A percentile compares a stretch with the other conserved stretches of the same genome.
Evolutionary conservation across 202 grass and related monocot species (phyloP).

Genomic region (Dendrocalamus latiflorus): DNA sequence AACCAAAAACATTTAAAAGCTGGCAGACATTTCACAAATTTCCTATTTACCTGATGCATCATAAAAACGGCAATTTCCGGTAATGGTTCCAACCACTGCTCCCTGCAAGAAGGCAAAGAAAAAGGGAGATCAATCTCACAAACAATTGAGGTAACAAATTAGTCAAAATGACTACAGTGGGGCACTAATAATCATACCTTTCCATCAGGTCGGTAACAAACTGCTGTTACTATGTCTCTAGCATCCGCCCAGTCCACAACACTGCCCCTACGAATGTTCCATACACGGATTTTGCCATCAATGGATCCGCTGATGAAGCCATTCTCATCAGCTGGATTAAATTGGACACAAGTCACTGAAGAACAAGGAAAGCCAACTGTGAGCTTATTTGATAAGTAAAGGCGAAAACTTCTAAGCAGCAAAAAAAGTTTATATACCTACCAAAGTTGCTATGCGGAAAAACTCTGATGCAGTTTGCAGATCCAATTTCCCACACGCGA

Average conservation of each 20-base stretch:
- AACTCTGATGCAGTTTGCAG: conserved; percentile 39
- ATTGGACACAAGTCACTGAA: conserved; percentile 87
- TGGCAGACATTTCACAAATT: not conserved
- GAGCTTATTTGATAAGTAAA: conserved; percentile 19
- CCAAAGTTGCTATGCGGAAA: conserved; percentile 73
- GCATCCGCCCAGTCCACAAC: conserved; percentile 80
- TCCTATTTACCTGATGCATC: conserved; percentile 60
- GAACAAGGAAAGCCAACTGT: conserved; percentile 13
- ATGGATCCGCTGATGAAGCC: conserved; percentile 85
- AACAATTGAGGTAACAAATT: conserved; percentile 13
- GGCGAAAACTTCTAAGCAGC: not conserved
- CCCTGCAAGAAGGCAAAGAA: conserved; percentile 39
- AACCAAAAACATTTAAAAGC: not conserved
- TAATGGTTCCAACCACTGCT: conserved; percentile 78
- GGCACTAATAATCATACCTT: conserved; percentile 51
- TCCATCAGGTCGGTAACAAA: conserved; percentile 71
- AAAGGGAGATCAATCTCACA: conserved; percentile 23
- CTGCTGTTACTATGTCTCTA: conserved; percentile 75
- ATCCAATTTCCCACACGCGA: conserved; percentile 70
- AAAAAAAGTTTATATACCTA: conserved; percentile 24
- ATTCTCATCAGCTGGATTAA: conserved; percentile 59
- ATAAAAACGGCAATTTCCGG: conserved; percentile 85
- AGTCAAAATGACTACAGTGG: not conserved
- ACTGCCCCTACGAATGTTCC: conserved; percentile 53
- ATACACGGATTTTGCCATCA: conserved; percentile 94